phyloP scores from a whole-genome alignment of 306 rosid species.

The Sicyos baderoa region DNA sequence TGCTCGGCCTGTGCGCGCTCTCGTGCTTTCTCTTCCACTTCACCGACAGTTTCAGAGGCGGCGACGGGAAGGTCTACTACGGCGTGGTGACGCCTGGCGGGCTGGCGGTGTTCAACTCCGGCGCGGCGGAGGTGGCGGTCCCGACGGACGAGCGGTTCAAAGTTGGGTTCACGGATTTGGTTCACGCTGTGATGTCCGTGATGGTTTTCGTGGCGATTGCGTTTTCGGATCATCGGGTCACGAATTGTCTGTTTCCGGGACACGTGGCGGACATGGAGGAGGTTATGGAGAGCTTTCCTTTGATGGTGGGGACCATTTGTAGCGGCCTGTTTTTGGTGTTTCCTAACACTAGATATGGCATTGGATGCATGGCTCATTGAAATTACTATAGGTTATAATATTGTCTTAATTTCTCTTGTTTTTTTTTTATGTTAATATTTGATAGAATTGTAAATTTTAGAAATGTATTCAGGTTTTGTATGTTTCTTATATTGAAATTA shows the following conservation, averaged over 20 bases:
- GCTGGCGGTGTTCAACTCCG: slow-evolving; percentile 54
- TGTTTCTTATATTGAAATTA: no score
- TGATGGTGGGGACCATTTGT: slow-evolving; percentile 62
- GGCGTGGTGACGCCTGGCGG: slow-evolving; percentile 59
- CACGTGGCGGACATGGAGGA: slow-evolving; percentile 61
- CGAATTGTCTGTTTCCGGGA: slow-evolving; percentile 54
- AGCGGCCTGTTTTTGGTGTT: slow-evolving; percentile 62
- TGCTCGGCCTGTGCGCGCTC: slow-evolving; percentile 41
- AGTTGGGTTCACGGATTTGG: slow-evolving; percentile 41
- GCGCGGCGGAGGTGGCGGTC: slow-evolving; percentile 30
- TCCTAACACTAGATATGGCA: slow-evolving; percentile 53
- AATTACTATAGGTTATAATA: no score
- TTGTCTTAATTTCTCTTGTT: no score
- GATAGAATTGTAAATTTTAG: no score
- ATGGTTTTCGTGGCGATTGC: slow-evolving; percentile 71
- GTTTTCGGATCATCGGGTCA: slow-evolving; percentile 61
- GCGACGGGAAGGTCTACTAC: slow-evolving; percentile 49
- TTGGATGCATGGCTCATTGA: slow-evolving; percentile 63
- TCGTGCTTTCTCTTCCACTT: slow-evolving; percentile 80
- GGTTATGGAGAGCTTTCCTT: slow-evolving; percentile 63
- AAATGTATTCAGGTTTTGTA: no score
- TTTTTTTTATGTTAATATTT: no score
- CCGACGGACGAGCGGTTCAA: slow-evolving; percentile 41
- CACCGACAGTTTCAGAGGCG: slow-evolving; percentile 54
- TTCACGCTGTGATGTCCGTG: slow-evolving; percentile 68